Conservation (phyloP, 805 yeast species). For the Lipomyces spencermartinsiae region DNA sequence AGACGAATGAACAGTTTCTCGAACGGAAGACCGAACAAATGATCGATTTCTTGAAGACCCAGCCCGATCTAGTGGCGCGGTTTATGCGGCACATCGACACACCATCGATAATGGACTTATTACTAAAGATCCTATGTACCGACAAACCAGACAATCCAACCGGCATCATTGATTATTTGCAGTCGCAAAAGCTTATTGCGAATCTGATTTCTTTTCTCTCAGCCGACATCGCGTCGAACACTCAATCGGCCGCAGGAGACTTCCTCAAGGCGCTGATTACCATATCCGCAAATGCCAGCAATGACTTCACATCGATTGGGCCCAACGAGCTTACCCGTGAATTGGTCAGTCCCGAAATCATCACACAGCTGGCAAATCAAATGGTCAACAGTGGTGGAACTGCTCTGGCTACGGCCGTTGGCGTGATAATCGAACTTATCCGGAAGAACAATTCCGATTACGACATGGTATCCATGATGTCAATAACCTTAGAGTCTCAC, state of each 20-base stretch:
- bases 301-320: slow-evolving; percentile 90
- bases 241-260: slow-evolving; percentile 94
- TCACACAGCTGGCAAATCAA: slow-evolving; percentile 69
- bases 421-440: slow-evolving; percentile 90
- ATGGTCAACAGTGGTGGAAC: slow-evolving; percentile 81
- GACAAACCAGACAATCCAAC: slow-evolving; percentile 91
- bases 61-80: slow-evolving; percentile 73
- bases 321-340: slow-evolving; percentile 94
- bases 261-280: slow-evolving; percentile 92
- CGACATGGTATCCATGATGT: slow-evolving; percentile 84
- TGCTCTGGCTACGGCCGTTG: slow-evolving; percentile 92
- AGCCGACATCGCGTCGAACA: slow-evolving; percentile 69
- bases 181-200: slow-evolving; percentile 75
- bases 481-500: slow-evolving; percentile 81
- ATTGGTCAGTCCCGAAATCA: slow-evolving; percentile 75
- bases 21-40: slow-evolving; percentile 82
- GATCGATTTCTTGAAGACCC: slow-evolving; percentile 69
- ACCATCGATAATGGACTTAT: slow-evolving; percentile 92
- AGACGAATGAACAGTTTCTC: slow-evolving; percentile 84
- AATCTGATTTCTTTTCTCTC: slow-evolving; percentile 72
- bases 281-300: slow-evolving; percentile 89
- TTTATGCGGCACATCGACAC: slow-evolving; percentile 87
- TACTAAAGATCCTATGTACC: slow-evolving; percentile 86
- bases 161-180: slow-evolving; percentile 78
- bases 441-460: slow-evolving; percentile 96